phyloP scores from a whole-genome alignment of 257 asterid genomes.

The Ophiorrhiza pumila region DNA sequence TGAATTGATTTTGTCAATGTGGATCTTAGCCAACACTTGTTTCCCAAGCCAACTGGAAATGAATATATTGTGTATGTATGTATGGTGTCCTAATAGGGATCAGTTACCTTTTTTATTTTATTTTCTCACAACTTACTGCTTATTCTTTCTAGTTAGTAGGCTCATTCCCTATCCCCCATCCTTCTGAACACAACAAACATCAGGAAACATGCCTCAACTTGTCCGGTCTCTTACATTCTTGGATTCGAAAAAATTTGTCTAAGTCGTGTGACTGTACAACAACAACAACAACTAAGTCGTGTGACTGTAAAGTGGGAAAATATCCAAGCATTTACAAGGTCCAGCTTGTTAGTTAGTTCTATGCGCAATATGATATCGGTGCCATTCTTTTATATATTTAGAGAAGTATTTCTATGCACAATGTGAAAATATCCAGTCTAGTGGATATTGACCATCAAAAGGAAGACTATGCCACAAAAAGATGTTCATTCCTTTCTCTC shows the following conservation, averaged over 20 bases:
- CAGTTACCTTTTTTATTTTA: not conserved
- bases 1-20: not conserved
- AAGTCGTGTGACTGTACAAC: not conserved
- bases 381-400: not conserved
- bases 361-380: not conserved
- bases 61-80: not conserved
- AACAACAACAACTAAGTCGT: no score
- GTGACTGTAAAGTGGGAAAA: not conserved
- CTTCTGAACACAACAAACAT: not conserved
- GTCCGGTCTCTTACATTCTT: not conserved
- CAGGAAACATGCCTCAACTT: not conserved
- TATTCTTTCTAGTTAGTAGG: not conserved
- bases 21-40: not conserved
- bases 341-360: not conserved
- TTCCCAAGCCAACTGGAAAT: not conserved
- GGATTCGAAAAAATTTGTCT: not conserved
- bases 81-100: not conserved
- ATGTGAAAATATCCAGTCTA: not conserved
- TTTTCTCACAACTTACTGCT: not conserved
- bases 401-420: not conserved
- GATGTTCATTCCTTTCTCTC: not conserved
- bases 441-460: not conserved
- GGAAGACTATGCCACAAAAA: not conserved
- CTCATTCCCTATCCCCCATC: not conserved
- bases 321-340: not conserved